phyloP scores from a whole-genome alignment of 2,329 filamentous ascomycete genomes.

The Colletotrichum zoysiae region DNA sequence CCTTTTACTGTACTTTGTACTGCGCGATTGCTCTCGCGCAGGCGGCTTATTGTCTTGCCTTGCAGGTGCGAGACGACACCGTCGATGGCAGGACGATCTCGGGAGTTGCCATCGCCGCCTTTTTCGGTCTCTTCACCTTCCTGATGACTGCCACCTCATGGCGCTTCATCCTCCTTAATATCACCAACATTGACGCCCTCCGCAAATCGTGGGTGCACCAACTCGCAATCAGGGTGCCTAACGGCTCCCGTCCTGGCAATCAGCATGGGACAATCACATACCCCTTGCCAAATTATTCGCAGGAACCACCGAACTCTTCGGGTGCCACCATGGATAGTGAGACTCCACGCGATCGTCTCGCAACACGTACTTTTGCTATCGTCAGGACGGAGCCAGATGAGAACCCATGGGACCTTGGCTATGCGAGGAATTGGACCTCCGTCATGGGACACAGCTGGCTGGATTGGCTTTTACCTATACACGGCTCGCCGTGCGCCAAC shows the following conservation, averaged over 20 bases:
- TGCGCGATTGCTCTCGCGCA: conserved; percentile 74
- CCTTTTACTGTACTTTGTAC: conserved; percentile 77
- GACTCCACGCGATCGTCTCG: conserved; percentile 55
- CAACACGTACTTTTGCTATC: conserved; percentile 81
- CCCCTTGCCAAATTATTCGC: conserved; percentile 58
- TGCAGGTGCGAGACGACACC: conserved; percentile 59
- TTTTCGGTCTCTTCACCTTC: conserved; percentile 85
- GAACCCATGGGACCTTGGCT: conserved; percentile 87
- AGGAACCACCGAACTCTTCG: conserved; percentile 25
- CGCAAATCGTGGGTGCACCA: conserved; percentile 73
- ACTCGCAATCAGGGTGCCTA: conserved; percentile 79
- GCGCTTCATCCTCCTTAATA: conserved; percentile 78
- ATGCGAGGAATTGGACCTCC: conserved; percentile 77
- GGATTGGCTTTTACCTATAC: conserved; percentile 87
- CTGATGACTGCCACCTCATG: conserved; percentile 82
- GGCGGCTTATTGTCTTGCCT: conserved; percentile 72
- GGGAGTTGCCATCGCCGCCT: conserved; percentile 72
- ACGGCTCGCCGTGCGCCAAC: conserved; percentile 78
- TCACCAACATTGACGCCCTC: conserved; percentile 87
- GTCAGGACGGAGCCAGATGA: conserved; percentile 79
- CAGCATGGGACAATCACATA: conserved; percentile 69
- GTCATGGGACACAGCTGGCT: conserved; percentile 80
- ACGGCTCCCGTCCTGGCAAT: conserved; percentile 56
- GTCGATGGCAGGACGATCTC: conserved; percentile 74
- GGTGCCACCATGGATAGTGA: conserved; percentile 21